phyloP scores from a whole-genome alignment of 2,329 filamentous ascomycete species.

The Trichoderma gracile region DNA sequence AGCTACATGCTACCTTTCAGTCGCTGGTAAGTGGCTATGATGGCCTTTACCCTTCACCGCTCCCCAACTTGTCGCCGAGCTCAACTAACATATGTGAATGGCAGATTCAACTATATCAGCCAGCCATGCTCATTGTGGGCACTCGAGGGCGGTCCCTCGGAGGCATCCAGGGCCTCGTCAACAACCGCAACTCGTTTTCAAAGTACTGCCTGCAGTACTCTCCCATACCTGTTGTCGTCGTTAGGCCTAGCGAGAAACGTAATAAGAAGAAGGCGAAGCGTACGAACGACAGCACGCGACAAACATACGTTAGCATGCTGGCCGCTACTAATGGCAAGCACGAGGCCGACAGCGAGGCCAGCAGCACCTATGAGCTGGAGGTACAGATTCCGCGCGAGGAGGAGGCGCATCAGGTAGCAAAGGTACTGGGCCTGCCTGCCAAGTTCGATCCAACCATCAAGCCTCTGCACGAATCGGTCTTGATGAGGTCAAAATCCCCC shows the following conservation, averaged over 20 bases:
- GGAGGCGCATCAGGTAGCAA: slow-evolving; percentile 65
- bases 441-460: slow-evolving; percentile 66
- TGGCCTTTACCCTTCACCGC: not conserved
- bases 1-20: slow-evolving; percentile 87
- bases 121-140: slow-evolving; percentile 86
- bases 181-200: slow-evolving; percentile 76
- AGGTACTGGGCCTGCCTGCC: slow-evolving; percentile 62
- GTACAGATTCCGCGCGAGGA: slow-evolving; percentile 58
- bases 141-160: slow-evolving; percentile 82
- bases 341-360: slow-evolving; percentile 58
- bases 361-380: slow-evolving; percentile 57
- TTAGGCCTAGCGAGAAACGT: slow-evolving; percentile 82
- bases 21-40: slow-evolving; percentile 64
- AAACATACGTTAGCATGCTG: slow-evolving; percentile 77
- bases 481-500: slow-evolving; percentile 28
- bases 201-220: slow-evolving; percentile 95
- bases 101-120: slow-evolving; percentile 88
- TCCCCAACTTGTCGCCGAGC: not conserved
- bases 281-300: slow-evolving; percentile 70
- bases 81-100: slow-evolving; percentile 18
- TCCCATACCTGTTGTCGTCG: slow-evolving; percentile 89
- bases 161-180: slow-evolving; percentile 81
- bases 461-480: slow-evolving; percentile 44
- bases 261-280: slow-evolving; percentile 89
- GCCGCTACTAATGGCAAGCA: slow-evolving; percentile 60